These are phyloP conservation scores for Pholiota microspora DNA, from an alignment of 768 basidiomycete genomes.

Conservation along the genomic window DNA sequence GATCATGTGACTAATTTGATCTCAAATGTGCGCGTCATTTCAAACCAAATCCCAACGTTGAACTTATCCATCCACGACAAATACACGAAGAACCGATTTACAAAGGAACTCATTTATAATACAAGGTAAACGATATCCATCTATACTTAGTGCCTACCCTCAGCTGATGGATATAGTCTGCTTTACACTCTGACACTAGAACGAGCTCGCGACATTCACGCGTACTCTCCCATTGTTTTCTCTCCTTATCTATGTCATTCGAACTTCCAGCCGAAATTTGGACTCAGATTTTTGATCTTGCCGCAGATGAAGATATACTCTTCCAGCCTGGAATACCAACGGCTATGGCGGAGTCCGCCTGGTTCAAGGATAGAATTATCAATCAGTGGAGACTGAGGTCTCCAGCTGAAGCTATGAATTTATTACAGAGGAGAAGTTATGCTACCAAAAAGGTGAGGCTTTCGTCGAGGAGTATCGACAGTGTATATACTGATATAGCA, in stretches of 20 bases:
- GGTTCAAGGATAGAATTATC: slow-evolving; percentile 48
- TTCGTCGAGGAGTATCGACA: no score
- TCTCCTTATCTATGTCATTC: not conserved
- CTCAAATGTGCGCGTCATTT: no score
- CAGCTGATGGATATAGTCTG: no score
- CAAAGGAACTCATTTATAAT: no score
- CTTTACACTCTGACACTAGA: no score
- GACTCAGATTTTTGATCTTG: slow-evolving; percentile 68
- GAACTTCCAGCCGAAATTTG: slow-evolving; percentile 69
- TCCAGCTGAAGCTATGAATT: slow-evolving; percentile 56
- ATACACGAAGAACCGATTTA: no score
- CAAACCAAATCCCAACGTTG: no score
- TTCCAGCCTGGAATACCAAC: slow-evolving; percentile 62
- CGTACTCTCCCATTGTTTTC: not conserved
- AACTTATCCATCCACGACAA: no score
- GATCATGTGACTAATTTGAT: no score
- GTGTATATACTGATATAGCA: not conserved
- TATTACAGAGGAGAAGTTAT: slow-evolving; percentile 60
- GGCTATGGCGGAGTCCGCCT: slow-evolving; percentile 60
- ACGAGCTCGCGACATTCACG: no score
- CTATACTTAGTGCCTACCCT: no score
- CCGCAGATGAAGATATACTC: slow-evolving; percentile 68
- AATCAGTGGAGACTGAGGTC: slow-evolving; percentile 57
- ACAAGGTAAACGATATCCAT: no score
- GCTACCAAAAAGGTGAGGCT: slow-evolving; percentile 59